Conservation (phyloP, 2,329 filamentous ascomycete genomes). For the Meredithiella fracta region DNA sequence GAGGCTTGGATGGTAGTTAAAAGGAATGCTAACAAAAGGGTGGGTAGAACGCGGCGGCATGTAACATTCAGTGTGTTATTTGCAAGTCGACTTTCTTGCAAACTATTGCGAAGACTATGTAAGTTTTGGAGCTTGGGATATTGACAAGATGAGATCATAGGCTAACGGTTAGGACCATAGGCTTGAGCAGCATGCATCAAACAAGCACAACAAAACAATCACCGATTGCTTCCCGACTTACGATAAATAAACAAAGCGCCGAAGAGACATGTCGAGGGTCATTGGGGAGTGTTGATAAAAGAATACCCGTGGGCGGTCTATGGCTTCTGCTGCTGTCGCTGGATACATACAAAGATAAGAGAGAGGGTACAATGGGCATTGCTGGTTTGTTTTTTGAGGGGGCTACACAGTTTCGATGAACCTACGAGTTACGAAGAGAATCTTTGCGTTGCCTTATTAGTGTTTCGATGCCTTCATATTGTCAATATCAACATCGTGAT, state of each 20-base stretch:
- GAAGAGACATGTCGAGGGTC: no score
- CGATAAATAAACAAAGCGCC: conserved; percentile 7
- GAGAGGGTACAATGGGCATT: background rate
- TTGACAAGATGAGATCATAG: background rate
- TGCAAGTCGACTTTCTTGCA: conserved; percentile 69
- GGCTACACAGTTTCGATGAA: no score
- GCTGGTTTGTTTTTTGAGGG: background rate
- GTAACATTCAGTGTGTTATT: conserved; percentile 58
- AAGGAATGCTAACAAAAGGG: background rate
- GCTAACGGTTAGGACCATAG: conserved; percentile 24
- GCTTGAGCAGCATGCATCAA: conserved; percentile 53
- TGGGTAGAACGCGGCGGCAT: conserved; percentile 51
- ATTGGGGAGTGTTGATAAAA: background rate
- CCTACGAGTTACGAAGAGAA: no score
- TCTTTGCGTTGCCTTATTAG: no score
- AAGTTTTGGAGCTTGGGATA: conserved; percentile 15
- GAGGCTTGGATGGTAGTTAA: no score
- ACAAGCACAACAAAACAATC: conserved; percentile 61
- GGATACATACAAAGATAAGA: no score
- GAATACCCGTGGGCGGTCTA: background rate
- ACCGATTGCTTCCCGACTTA: conserved; percentile 52
- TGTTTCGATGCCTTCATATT: no score
- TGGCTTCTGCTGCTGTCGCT: background rate
- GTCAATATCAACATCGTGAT: no score
- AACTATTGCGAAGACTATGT: conserved; percentile 58